Conservation (phyloP, 768 basidiomycete species). For the Leccinum pellstonianum region DNA sequence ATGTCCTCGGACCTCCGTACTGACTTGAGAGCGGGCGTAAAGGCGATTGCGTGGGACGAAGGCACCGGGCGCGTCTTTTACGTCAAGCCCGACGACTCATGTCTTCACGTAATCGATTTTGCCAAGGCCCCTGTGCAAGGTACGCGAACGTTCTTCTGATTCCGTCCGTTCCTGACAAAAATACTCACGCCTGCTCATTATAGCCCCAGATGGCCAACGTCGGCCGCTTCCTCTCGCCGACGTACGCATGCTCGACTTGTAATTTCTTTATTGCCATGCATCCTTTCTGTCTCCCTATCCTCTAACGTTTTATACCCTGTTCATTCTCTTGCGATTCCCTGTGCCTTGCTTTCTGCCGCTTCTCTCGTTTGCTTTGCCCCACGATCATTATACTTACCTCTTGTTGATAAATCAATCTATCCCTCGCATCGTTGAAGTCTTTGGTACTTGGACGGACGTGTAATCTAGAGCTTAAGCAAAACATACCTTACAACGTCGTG, state of each 20-base stretch:
- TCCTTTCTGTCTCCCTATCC: not conserved
- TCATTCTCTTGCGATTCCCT: not conserved
- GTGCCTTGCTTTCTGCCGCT: conserved; percentile 7
- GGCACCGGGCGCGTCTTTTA: conserved; percentile 58
- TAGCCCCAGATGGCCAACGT: conserved; percentile 34
- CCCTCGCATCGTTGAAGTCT: not conserved
- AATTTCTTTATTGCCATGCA: conserved; percentile 4
- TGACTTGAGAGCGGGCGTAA: conserved; percentile 34
- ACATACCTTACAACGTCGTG: conserved; percentile 19
- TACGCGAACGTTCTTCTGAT: conserved; percentile 5
- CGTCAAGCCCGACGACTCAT: conserved; percentile 39
- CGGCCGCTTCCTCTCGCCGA: conserved; percentile 31
- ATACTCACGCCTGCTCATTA: not conserved
- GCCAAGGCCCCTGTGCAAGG: conserved; percentile 37
- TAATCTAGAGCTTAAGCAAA: conserved; percentile 16
- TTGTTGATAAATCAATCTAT: not conserved
- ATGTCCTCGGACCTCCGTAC: conserved; percentile 17
- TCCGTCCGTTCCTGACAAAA: not conserved
- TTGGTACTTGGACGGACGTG: conserved; percentile 6
- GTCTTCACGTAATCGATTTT: conserved; percentile 51
- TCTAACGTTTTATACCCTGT: not conserved
- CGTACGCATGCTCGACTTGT: conserved; percentile 33
- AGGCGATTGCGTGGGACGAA: conserved; percentile 66
- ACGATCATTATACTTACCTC: not conserved
- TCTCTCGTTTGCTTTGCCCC: conserved; percentile 1